Conservation (phyloP, 371 early-diverging fungal genomes). For the Paraphysoderma sedebokerense region DNA sequence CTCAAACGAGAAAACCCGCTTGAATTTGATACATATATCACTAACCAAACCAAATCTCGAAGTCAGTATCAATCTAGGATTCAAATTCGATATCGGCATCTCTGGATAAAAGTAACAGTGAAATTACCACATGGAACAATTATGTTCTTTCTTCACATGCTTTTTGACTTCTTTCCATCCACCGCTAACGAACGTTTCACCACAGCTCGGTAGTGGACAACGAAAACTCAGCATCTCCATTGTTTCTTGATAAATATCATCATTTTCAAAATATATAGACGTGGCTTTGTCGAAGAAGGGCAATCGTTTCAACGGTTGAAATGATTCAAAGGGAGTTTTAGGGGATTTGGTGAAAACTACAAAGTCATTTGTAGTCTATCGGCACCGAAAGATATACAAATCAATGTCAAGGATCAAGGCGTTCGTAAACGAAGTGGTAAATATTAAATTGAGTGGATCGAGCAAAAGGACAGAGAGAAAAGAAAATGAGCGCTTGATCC, state of each 20-base stretch:
- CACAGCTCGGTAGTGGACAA: conserved; percentile 68
- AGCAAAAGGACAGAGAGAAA: neutral
- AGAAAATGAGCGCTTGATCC: neutral
- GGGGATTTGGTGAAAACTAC: conserved; percentile 53
- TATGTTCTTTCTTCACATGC: conserved; percentile 62
- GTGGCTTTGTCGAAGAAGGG: conserved; percentile 42
- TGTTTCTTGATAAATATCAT: conserved; percentile 49
- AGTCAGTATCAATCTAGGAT: neutral
- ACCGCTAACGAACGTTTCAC: conserved; percentile 21
- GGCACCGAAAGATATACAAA: neutral
- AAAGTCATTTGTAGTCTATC: conserved; percentile 41
- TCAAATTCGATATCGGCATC: neutral
- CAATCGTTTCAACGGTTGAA: conserved; percentile 11
- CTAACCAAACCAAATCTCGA: conserved; percentile 14
- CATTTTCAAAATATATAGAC: conserved; percentile 51
- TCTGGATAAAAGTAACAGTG: neutral
- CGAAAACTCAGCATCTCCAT: conserved; percentile 54
- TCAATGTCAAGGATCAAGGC: neutral
- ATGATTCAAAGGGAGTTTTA: conserved; percentile 16
- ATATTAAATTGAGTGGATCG: neutral
- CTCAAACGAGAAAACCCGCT: conserved; percentile 82
- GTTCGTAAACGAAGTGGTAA: neutral
- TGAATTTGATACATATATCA: conserved; percentile 68
- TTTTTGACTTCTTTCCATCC: conserved; percentile 67
- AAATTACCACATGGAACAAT: conserved; percentile 57